Base-by-base conservation (phyloP, 805 yeast genomes). In the Debaryomyces prosopidis region DNA sequence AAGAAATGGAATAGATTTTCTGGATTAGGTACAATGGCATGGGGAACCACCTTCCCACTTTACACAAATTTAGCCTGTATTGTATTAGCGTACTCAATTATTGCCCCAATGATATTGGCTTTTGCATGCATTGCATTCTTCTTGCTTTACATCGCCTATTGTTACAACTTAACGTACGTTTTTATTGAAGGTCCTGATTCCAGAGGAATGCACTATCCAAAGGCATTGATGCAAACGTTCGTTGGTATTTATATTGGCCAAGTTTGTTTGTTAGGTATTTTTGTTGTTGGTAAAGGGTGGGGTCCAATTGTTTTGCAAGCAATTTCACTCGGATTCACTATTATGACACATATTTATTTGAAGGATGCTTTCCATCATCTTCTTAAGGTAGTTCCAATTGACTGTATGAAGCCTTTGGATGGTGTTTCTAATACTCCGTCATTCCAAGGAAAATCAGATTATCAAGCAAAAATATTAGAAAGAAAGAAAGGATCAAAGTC, bases 261-360 rank as follows among this genome's bases (percentile, higher is more conserved):
- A 66, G 68, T 90, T 17, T 89, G 96, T 72, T 57, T 94, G 51
- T 62, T 94, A 43, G 97, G 97, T 44, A 66, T 94, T 45, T 91
- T 89, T 62, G 87, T 81, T 14, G 95, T 92, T 45, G 90, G 95
- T 49, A 89, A 89, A 73, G 86, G 95, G 35, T 92, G 97, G 97
- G 98, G 97, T 37, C 96, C 97, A 31, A 76, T 90, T 51, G 87
- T 84, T 3, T 67, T 92, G 43, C 88, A 87, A 63, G 83, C 81
- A 1, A 73, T 91, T 42, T 73, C 85, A 35, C 57, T 89, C 11
- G 79, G 76, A 7, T 65, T 76, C 52, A 89, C 97, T 0, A 77
- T 78, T 3, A 84, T 88, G 59, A 74, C 80, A 47, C 97, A 92
- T 57, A 14, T 80, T 26, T 77, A 81, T 50, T 64, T 92, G 60